Percentiles rank a stretch among this genome's conserved stretches.
phyloP scores from a whole-genome alignment of 495 filamentous ascomycete species.

The Tuber microsphaerosporum region DNA sequence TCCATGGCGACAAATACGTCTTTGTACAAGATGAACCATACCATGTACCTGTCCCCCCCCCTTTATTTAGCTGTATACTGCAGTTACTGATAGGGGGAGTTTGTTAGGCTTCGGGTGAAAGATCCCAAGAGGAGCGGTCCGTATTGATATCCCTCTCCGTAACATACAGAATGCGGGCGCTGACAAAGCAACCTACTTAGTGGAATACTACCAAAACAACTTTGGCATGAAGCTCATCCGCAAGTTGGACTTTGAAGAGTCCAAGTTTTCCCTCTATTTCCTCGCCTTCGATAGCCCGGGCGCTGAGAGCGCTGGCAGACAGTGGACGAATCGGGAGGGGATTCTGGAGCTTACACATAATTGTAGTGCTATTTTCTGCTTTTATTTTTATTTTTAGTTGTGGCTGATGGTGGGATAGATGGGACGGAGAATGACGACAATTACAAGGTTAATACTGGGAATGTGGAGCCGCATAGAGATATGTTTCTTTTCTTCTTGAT shows the following conservation, averaged over 20 bases:
- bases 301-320: conserved; percentile 55
- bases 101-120: conserved; percentile 79
- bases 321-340: conserved; percentile 76
- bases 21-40: conserved; percentile 81
- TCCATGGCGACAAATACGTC: conserved; percentile 70
- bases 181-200: conserved; percentile 40
- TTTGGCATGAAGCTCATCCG: conserved; percentile 81
- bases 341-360: conserved; percentile 94
- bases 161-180: background rate
- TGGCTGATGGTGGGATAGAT: conserved; percentile 42
- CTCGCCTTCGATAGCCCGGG: conserved; percentile 63
- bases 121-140: conserved; percentile 74
- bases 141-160: conserved; percentile 9
- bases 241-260: conserved; percentile 53
- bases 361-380: conserved; percentile 40
- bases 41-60: conserved; percentile 53
- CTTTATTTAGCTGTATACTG: conserved; percentile 16
- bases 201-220: conserved; percentile 83
- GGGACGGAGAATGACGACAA: conserved; percentile 80
- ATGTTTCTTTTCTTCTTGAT: conserved; percentile 9
- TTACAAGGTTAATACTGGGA: conserved; percentile 81
- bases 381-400: too few species aligned
- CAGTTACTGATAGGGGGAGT: conserved; percentile 41
- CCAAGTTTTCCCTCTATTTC: conserved; percentile 87
- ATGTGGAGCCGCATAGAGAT: conserved; percentile 63